Base-by-base conservation (phyloP, 495 filamentous ascomycete genomes). In the Neurospora hispaniola region DNA sequence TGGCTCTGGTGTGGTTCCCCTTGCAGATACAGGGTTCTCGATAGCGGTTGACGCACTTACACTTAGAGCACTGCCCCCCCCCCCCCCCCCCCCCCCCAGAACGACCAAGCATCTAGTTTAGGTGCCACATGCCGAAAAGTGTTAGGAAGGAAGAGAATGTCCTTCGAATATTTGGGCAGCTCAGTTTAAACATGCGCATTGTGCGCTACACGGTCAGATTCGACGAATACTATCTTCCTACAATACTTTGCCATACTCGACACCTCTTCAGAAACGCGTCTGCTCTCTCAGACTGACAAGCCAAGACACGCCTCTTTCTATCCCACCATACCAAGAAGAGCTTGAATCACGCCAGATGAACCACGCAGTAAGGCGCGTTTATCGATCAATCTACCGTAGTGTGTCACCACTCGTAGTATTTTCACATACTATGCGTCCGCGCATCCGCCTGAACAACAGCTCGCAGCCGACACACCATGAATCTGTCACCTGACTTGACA, bases 401-500 rank as follows among this genome's bases (percentile, higher is more conserved):
- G 23, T 54, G 46, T 16, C 23, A 62, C 54, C 54, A 62, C 54
- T 12, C 27, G 16, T 59, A 31, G 48, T 31, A 59, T 59, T 27
- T 59, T 31, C 48, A 59, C 48, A 59, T 31, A 62, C 16, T 62
- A 31, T 62, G 31, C 54, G 54, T 31, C 54, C 23, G 54, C 23
- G 23, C 54, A 62, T 62, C 54, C 54, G 54, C 27, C 31, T 31
- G 27, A 35, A 66, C 27, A 66, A 35, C 54, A 62, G 23, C 54
- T 66, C 27, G 27, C 54, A 66, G 44, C 27, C 27, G 8, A 62
- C 23, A 72, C 48, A 68, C 71, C 44, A 72, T 40, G 38, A 16
- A 4, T 31, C 62, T 23, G 38, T 72, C 71, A 72, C 71, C 71
- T 72, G 42, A 46, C 62, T 23, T 72, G 41, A 35, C 59, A 66